Base-by-base conservation (phyloP, 371 early-diverging fungal genomes). In the Circinella minor region DNA sequence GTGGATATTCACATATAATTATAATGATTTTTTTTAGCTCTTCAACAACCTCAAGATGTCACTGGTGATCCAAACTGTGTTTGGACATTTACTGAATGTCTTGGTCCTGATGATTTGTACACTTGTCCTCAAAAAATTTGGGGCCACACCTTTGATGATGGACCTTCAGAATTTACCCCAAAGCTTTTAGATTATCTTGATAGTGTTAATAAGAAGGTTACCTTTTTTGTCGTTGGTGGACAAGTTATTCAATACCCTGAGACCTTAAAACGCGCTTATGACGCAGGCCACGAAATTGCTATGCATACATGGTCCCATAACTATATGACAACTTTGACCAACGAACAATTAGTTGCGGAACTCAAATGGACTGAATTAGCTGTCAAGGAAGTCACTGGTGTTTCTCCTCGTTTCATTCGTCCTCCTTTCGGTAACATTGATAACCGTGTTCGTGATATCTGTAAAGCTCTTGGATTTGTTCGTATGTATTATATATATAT, bases 291-390 rank as follows among this genome's bases (percentile, higher is more conserved):
- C 34, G 87, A 88, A 67, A 77, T 88, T 65, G 89, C 80, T 48
- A 78, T 87, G 72, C 89, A 88, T 59, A 86, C 81, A 37, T 83
- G 81, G 88, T 85, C 87, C 20, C 92, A 91, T 68, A 84, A 79
- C 36, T 83, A 81, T 59, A 71, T 90, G 78, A 88, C 90, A 18
- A 83, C 89, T 1, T 62, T 86, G 64, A 83, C 87, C 55, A 88
- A 86, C 66, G 90, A 86, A 55, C 81, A 87, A 72, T 75, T 91
- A 43, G 86, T 89, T 17, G 88, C 85, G 39, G 91, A 91, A 71
- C 82, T 90, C 71, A 86, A 85, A 73, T 89, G 86, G 86, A 88
- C 80, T 20, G 85, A 84, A 49, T 78, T 82, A 66, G 84, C 82
- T 51, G 85, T 92, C 74, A 80, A 84, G 74, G 85, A 88, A 64